Evolutionary conservation across 192 early-diverging fungal species (phyloP).

Genomic region (Allomyces macrogynus): DNA sequence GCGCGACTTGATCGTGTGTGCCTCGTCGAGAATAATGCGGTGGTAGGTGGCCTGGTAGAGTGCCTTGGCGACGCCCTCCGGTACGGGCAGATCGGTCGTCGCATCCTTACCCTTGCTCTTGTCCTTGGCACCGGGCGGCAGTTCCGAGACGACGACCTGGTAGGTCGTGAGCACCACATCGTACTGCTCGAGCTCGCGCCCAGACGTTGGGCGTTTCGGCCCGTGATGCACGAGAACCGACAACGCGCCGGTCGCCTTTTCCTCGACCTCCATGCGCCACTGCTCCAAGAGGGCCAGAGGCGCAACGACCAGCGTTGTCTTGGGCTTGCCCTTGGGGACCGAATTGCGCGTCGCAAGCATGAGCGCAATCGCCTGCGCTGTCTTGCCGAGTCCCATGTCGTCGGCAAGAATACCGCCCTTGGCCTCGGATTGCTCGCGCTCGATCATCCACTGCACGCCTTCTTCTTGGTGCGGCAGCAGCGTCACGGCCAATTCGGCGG

Average conservation of each 20-base stretch:
- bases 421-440: constrained; percentile 1
- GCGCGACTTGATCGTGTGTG: constrained; percentile 36
- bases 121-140: too few relatives aligned
- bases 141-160: constrained; percentile 33
- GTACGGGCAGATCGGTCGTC: constrained; percentile 27
- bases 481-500: background rate
- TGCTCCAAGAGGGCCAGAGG: constrained; percentile 48
- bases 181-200: constrained; percentile 41
- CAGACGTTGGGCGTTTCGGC: background rate
- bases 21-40: constrained; percentile 43
- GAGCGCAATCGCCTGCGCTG: constrained; percentile 45
- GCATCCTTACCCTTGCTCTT: too few relatives aligned
- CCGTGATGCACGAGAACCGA: constrained; percentile 45
- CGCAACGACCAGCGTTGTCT: constrained; percentile 44
- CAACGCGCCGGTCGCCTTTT: constrained; percentile 25
- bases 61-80: too few relatives aligned
- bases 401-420: constrained; percentile 34
- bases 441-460: background rate
- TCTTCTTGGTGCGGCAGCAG: background rate
- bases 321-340: constrained; percentile 28
- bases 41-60: constrained; percentile 21
- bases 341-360: constrained; percentile 24
- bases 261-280: constrained; percentile 44
- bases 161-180: constrained; percentile 43
- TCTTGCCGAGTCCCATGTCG: constrained; percentile 45